phyloP scores from a whole-genome alignment of 2,329 filamentous ascomycete species.

The Aureobasidium melanogenum region DNA sequence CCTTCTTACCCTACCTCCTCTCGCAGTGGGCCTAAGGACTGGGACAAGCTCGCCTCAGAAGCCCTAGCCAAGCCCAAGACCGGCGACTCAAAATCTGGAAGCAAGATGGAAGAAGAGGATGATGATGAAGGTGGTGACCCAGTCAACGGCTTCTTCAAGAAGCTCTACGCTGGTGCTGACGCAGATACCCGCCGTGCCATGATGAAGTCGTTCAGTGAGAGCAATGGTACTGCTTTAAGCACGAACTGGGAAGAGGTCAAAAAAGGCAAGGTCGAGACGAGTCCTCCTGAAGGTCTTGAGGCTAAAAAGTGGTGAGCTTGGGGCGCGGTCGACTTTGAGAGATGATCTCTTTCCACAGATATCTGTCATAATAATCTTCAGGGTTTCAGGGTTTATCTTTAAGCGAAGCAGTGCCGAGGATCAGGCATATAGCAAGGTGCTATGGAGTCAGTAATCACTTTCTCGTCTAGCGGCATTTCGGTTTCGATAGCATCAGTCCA shows the following conservation, averaged over 20 bases:
- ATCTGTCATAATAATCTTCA: too few species aligned
- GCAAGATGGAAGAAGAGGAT: conserved; percentile 40
- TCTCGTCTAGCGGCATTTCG: too few species aligned
- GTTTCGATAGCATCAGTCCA: too few species aligned
- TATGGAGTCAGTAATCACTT: too few species aligned
- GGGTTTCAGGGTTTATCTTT: too few species aligned
- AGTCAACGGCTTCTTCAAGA: conserved; percentile 81
- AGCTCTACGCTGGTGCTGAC: conserved; percentile 67
- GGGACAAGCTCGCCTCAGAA: conserved; percentile 66
- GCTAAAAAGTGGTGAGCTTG: conserved; percentile 56
- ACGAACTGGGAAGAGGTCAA: conserved; percentile 86
- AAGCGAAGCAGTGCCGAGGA: too few species aligned
- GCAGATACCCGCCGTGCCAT: conserved; percentile 82
- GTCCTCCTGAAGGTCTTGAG: conserved; percentile 68
- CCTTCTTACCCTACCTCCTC: conserved; percentile 83
- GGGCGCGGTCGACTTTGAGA: too few species aligned
- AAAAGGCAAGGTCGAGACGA: conserved; percentile 59
- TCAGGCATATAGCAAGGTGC: too few species aligned
- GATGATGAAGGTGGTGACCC: conserved; percentile 50
- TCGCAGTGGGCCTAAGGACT: conserved; percentile 74
- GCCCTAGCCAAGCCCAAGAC: conserved; percentile 25
- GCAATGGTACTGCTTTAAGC: conserved; percentile 83
- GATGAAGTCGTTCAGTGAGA: conserved; percentile 96
- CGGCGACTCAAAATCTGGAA: conserved; percentile 19
- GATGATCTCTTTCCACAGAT: too few species aligned